phyloP scores from a whole-genome alignment of 225 moss, liverwort and hornwort species.

The Straminergon stramineum region DNA sequence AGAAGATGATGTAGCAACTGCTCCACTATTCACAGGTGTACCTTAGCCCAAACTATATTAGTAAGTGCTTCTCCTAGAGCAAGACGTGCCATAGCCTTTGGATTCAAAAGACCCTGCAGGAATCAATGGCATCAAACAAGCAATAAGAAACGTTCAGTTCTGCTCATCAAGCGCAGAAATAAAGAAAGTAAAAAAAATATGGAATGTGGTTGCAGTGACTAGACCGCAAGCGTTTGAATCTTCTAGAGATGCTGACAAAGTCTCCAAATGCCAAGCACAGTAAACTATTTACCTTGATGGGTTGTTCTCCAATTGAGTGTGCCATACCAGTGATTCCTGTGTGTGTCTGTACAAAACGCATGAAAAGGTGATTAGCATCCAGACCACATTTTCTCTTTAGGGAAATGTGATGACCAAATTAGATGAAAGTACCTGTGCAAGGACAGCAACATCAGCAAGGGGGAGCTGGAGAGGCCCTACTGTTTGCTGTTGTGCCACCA shows the following conservation, averaged over 20 bases:
- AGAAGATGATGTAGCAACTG: too few species aligned
- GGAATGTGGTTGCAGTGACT: not conserved
- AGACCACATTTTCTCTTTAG: too few species aligned
- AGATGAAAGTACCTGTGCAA: constrained; percentile 53
- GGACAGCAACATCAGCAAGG: constrained; percentile 75
- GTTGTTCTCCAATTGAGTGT: constrained; percentile 90
- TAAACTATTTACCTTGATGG: constrained; percentile 45
- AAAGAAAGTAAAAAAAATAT: too few species aligned
- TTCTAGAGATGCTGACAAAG: too few species aligned
- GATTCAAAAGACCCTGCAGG: constrained; percentile 69
- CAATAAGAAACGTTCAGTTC: not conserved
- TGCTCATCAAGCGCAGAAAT: not conserved
- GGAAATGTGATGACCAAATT: not conserved
- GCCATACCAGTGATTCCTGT: constrained; percentile 79
- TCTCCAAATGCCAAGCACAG: not conserved
- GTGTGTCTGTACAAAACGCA: constrained; percentile 39
- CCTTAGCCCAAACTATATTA: constrained; percentile 96
- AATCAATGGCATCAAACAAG: not conserved
- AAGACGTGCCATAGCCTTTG: constrained; percentile 88
- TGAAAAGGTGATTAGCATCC: not conserved
- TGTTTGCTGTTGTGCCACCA: constrained; percentile 93
- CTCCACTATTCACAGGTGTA: not conserved
- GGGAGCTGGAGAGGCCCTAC: constrained; percentile 89
- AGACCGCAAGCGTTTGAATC: too few species aligned
- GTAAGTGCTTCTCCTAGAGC: constrained; percentile 86